These are phyloP conservation scores for Cutaneotrichosporon curvatum DNA, from an alignment of 1,284 basidiomycete genomes.

Conservation along the genomic window DNA sequence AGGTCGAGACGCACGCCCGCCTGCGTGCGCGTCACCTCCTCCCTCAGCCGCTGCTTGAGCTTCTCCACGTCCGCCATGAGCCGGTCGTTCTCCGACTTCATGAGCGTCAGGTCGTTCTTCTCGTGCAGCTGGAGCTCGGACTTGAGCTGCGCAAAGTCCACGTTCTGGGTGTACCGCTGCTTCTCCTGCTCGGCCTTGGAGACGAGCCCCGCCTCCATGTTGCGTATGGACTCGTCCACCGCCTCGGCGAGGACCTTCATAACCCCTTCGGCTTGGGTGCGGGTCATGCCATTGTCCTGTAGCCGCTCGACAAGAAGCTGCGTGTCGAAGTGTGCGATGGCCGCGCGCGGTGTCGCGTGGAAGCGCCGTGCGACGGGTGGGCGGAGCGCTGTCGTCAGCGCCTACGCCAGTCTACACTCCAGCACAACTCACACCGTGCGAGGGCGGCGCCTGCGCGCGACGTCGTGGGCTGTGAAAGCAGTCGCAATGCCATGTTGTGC, in stretches of 20 bases:
- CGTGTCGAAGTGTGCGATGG: constrained; percentile 70
- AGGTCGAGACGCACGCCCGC: constrained; percentile 90
- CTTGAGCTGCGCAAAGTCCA: constrained; percentile 95
- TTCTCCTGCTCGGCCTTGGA: constrained; percentile 91
- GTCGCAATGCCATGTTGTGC: constrained; percentile 3
- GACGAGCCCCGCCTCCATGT: constrained; percentile 90
- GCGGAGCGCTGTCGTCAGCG: constrained; percentile 4
- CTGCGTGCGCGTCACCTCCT: constrained; percentile 86
- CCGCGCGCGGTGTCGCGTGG: constrained; percentile 10
- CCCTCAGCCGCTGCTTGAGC: constrained; percentile 86
- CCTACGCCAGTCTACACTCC: not conserved
- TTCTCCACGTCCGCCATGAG: constrained; percentile 88
- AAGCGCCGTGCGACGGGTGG: constrained; percentile 1
- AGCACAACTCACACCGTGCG: constrained; percentile 21
- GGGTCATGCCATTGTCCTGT: constrained; percentile 76
- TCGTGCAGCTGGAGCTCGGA: constrained; percentile 93
- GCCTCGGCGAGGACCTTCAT: constrained; percentile 92
- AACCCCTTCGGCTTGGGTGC: constrained; percentile 85
- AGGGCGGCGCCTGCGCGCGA: constrained; percentile 28
- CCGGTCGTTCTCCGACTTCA: constrained; percentile 92
- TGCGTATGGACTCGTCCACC: constrained; percentile 86
- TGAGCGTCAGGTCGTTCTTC: constrained; percentile 92
- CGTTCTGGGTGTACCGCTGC: constrained; percentile 92
- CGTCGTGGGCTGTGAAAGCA: constrained; percentile 31
- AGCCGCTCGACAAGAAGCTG: constrained; percentile 86